Base-by-base conservation (phyloP, 176 grass and related monocot species). In the Zea luxurians region DNA sequence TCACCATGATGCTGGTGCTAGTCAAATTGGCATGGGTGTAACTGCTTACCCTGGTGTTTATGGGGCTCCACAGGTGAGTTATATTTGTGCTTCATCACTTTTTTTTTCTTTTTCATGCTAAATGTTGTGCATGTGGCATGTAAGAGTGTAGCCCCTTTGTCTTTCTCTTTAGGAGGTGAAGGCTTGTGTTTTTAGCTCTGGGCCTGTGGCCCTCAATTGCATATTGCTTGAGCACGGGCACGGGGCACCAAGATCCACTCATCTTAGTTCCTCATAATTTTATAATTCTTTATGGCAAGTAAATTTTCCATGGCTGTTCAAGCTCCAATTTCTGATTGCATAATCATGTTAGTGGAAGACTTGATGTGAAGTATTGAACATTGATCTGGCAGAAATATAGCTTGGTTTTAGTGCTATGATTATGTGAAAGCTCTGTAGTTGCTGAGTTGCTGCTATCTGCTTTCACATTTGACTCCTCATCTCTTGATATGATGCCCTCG, bases 11-110 rank as follows among this genome's bases (percentile, higher is more conserved):
- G 69, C 84, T 68, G 83, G 61, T 59, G 69, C 84, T 68, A 84
- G 61, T 87, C 96, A 95, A 87, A 82, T 75, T 65, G 83, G 84
- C 34, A 61, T 89, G 71, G 88, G 89, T 59, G 69, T 82, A 59
- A 87, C 88, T 91, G 86, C 95, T 53, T 97, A 94, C 72, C 80
- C 89, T 61, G 76, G 82, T 86, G 81, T 52, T 79, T 99, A 99
- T 82, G 96, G 96, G n/a, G 88, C 90, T 78, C 95, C 92, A 78
- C 90, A 86, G 60, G 96, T 99, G 81, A 82, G 89, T 76, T 15
- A 17, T 59, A 41, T 80, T 73, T 79, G 65, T 83, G 59, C 12
- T n/a, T 85, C 67, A 34, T 80, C 38, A 0, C 3, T 62, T 64
- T 37, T 2, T 8, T 43, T 72, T 38, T 76, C 9, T 48, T 61